These are phyloP conservation scores for Tylopilus intermedius DNA, from an alignment of 768 basidiomycete species.

Conservation along the genomic window DNA sequence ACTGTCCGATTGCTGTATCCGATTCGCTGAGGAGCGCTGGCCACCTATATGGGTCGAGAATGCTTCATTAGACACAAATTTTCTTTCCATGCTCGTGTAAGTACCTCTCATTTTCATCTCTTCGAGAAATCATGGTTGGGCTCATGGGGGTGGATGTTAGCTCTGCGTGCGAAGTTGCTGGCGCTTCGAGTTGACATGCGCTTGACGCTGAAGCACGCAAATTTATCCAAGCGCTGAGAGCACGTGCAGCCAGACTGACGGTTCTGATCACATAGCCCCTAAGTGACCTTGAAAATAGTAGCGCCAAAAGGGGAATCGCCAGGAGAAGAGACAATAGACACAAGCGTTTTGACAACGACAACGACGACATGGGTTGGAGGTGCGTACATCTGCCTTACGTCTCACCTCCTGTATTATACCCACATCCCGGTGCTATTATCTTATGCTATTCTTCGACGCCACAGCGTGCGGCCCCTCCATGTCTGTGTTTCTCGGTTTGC, in stretches of 20 bases:
- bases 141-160: slow-evolving; percentile 5
- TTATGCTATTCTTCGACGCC: slow-evolving; percentile 2
- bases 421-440: neutral
- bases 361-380: slow-evolving; percentile 11
- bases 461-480: neutral
- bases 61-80: slow-evolving; percentile 1
- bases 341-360: slow-evolving; percentile 5
- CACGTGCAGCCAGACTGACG: slow-evolving; percentile 16
- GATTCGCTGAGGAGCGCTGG: slow-evolving; percentile 10
- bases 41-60: slow-evolving; percentile 13
- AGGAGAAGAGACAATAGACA: slow-evolving; percentile 19
- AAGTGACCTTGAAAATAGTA: neutral
- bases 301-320: neutral
- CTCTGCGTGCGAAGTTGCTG: neutral
- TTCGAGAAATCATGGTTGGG: neutral
- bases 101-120: slow-evolving; percentile 16
- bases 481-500: neutral
- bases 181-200: slow-evolving; percentile 5
- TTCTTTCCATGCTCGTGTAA: neutral
- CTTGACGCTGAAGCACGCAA: slow-evolving; percentile 8
- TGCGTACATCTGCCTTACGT: neutral
- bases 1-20: slow-evolving; percentile 4
- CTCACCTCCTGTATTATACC: slow-evolving; percentile 12
- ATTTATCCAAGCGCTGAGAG: neutral
- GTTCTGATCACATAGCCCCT: neutral